Evolutionary conservation across 176 grass and related monocot species (phyloP), one percentile per base, ranked within the genome.

Genomic region (Aegilops bicornis): DNA sequence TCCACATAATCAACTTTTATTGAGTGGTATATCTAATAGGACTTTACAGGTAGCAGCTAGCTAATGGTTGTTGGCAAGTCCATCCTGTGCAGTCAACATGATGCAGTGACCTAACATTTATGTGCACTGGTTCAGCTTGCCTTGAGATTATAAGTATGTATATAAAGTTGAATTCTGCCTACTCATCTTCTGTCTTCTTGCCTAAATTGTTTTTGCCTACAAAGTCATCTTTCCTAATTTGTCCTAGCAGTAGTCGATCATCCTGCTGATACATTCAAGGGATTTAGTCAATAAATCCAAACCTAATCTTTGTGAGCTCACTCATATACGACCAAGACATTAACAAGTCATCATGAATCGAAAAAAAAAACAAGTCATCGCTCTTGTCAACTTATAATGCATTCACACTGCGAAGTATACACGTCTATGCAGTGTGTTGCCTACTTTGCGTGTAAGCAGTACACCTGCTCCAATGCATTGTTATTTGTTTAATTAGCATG

Each of bases 31-130:
- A 75, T 30, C 73, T 5, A 76, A 17, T 50, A 50, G 15, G 47
- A 50, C 3, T 76, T 30, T 52, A 74, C n/a, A 61, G 27, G 52
- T 71, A 3, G 30, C 36, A 89, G 75, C 30, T 73, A 84, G 64
- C 81, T 79, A 88, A 30, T 72, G 72, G 77, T 85, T 64, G 76
- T 89, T 85, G 68, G 59, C 43, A 73, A 67, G 25, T 81, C 13
- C 80, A 83, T 13, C 16, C 9, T 67, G 42, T 59, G 16, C 19
- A 59, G 7, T 17, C 7, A 78, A 19, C 39, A 73, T 59, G 32
- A 73, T 43, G 54, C 37, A 45, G 12, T 45, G 65, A 83, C 33
- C 30, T 82, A 82, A 50, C 64, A 56, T 59, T 20, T 6, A 61
- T 70, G 31, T 40, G 8, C 56, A 59, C 39, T 67, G 50, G 36